These are phyloP conservation scores for Boletus sp. DNA, from an alignment of 768 basidiomycete genomes.

Conservation along the genomic window DNA sequence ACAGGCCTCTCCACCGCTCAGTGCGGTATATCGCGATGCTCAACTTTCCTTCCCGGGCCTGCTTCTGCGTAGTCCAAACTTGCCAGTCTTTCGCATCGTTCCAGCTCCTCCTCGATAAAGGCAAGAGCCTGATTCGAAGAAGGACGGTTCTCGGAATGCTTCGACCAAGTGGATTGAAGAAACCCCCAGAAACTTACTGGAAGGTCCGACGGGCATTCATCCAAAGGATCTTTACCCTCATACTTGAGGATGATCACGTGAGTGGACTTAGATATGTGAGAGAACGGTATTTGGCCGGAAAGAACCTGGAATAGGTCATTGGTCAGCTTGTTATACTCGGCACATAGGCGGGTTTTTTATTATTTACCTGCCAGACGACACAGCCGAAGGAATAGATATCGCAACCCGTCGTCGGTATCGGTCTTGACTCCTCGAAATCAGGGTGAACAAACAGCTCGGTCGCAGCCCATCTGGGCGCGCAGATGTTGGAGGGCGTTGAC, in stretches of 20 bases:
- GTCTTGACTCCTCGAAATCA: neutral
- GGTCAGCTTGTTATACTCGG: neutral
- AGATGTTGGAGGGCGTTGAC: conserved; percentile 5
- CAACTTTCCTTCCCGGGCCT: neutral
- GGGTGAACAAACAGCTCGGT: conserved; percentile 12
- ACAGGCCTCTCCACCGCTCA: too few relatives aligned
- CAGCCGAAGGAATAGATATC: conserved; percentile 16
- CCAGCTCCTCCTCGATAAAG: conserved; percentile 4
- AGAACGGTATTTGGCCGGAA: conserved; percentile 10
- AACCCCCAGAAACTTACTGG: conserved; percentile 4
- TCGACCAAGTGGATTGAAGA: conserved; percentile 13
- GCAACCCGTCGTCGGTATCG: conserved; percentile 1
- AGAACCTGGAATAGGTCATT: conserved; percentile 5
- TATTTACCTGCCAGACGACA: conserved; percentile 10
- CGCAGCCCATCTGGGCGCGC: conserved; percentile 10
- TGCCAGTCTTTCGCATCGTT: neutral
- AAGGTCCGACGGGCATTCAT: conserved; percentile 6
- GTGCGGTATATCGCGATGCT: neutral
- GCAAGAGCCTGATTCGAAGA: conserved; percentile 5
- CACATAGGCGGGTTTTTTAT: too few relatives aligned
- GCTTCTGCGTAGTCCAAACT: neutral
- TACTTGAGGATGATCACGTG: conserved; percentile 17
- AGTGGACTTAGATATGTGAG: conserved; percentile 2
- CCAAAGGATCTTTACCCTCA: conserved; percentile 13
- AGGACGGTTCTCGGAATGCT: conserved; percentile 1